Evolutionary conservation across 2,329 filamentous ascomycete genomes (phyloP).

Genomic region (Fusarium lyarnte): DNA sequence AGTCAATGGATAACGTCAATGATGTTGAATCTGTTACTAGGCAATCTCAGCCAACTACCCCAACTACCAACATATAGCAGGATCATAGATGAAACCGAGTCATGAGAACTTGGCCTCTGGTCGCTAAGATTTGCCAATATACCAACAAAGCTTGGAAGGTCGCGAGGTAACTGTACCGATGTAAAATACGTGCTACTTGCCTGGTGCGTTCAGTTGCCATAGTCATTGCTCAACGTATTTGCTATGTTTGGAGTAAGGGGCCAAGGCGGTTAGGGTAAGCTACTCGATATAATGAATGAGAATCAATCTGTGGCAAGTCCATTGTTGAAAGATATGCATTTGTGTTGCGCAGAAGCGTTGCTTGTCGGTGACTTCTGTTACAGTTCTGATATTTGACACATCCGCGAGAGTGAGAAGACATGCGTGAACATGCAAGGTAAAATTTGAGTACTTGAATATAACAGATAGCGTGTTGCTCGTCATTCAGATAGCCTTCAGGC

Average conservation of each 20-base stretch:
- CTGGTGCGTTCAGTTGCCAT: background rate
- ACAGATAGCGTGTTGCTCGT: background rate
- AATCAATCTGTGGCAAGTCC: background rate
- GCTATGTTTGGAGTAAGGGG: background rate
- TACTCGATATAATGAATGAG: background rate
- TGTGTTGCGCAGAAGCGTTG: background rate
- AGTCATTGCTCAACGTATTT: background rate
- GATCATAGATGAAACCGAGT: background rate
- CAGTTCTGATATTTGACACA: background rate
- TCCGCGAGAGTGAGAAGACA: background rate
- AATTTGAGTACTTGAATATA: no score
- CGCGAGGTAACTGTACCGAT: background rate
- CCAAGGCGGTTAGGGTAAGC: background rate
- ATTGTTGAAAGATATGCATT: background rate
- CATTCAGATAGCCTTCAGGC: background rate
- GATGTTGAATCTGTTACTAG: background rate
- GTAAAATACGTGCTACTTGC: background rate
- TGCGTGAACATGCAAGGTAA: background rate
- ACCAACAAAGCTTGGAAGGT: background rate
- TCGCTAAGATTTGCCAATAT: background rate
- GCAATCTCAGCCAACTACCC: background rate
- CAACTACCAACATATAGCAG: background rate
- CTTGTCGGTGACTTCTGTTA: background rate
- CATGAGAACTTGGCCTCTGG: background rate
- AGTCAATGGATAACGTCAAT: slow-evolving; percentile 23